Conservation (phyloP, 129 eudicot species). For the Logfia minima region DNA sequence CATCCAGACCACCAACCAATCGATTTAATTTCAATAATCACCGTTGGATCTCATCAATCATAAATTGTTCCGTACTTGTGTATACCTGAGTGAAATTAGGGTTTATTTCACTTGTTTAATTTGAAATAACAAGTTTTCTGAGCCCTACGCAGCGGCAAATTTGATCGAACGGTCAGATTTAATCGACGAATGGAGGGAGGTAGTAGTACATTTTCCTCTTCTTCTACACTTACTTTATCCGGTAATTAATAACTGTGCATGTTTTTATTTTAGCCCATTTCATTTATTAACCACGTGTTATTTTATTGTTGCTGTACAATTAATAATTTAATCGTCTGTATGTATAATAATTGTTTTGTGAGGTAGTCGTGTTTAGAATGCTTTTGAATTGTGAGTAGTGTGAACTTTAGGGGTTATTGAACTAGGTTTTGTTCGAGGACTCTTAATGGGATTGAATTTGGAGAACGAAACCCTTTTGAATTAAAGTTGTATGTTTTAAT, state of each 20-base stretch:
- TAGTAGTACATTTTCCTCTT: slow-evolving; percentile 41
- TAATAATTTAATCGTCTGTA: not conserved
- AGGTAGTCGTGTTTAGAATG: slow-evolving; percentile 3
- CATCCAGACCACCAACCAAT: not conserved
- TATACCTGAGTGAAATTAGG: slow-evolving; percentile 14
- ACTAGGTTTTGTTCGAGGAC: slow-evolving; percentile 4
- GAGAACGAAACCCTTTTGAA: not conserved
- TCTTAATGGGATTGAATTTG: slow-evolving; percentile 7
- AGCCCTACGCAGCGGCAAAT: slow-evolving; percentile 38
- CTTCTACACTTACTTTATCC: slow-evolving; percentile 59
- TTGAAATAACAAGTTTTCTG: slow-evolving; percentile 1
- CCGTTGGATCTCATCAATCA: slow-evolving; percentile 7
- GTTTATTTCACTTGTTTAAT: slow-evolving; percentile 25
- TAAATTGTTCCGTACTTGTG: not conserved
- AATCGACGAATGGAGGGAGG: slow-evolving; percentile 93
- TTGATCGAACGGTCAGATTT: slow-evolving; percentile 50
- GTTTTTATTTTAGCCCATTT: not conserved
- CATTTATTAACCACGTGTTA: not conserved
- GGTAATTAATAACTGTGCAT: slow-evolving; percentile 45
- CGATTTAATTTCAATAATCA: not conserved
- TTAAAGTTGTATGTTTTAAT: slow-evolving; percentile 1
- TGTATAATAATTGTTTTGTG: not conserved
- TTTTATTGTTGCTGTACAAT: not conserved
- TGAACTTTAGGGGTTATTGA: slow-evolving; percentile 3
- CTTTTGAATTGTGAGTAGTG: slow-evolving; percentile 3